Percentiles rank a stretch among this genome's conserved stretches.
Conservation (phyloP, 345 rosid genomes). For the Combretum micranthum region DNA sequence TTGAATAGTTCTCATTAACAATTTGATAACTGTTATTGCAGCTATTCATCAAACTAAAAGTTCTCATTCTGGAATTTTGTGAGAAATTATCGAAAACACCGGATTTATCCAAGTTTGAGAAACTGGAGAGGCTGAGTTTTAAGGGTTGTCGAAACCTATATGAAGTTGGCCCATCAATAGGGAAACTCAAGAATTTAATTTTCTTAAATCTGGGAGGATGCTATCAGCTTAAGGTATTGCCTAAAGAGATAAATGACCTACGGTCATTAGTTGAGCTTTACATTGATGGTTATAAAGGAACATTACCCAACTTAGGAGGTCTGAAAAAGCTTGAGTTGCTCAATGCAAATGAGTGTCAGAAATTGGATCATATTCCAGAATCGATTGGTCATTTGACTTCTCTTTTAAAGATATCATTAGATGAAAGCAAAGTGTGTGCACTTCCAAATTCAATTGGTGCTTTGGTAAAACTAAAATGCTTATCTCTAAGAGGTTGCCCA, state of each 20-base stretch:
- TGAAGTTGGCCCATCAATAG: background rate
- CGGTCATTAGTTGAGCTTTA: background rate
- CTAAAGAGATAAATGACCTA: background rate
- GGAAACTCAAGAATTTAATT: background rate
- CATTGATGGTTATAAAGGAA: background rate
- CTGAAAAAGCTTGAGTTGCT: background rate
- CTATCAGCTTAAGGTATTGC: fast-evolving
- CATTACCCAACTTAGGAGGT: background rate
- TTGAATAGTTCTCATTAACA: fast-evolving
- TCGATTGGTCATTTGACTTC: background rate
- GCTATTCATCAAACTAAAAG: background rate
- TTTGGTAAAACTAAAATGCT: background rate
- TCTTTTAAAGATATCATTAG: background rate
- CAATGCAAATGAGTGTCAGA: background rate
- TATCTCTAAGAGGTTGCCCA: background rate
- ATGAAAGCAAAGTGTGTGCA: background rate
- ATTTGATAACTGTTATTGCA: too few relatives aligned
- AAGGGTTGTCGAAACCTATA: background rate
- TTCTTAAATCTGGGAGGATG: background rate
- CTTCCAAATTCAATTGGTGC: background rate
- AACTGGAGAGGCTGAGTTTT: background rate
- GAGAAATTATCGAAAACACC: background rate
- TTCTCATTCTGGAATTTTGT: background rate
- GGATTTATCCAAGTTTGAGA: background rate
- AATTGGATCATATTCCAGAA: background rate